phyloP scores from a whole-genome alignment of 164 flowering plant genomes.

The Cinnamomum chago region DNA sequence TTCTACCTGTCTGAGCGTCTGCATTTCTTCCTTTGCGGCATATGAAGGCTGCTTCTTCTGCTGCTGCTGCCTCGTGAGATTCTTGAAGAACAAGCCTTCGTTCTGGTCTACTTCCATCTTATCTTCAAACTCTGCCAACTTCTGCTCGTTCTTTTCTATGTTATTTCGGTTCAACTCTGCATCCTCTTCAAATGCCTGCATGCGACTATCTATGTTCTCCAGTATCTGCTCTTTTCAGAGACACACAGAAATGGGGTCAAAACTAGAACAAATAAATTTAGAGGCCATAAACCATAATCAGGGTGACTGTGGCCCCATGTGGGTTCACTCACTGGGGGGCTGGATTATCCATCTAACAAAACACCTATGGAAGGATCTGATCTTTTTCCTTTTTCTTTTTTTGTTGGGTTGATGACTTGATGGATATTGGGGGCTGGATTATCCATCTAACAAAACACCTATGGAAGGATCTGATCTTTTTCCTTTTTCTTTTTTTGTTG shows the following conservation, averaged over 20 bases:
- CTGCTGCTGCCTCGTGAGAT: constrained; percentile 21
- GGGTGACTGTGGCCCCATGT: no score
- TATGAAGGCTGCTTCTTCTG: constrained; percentile 26
- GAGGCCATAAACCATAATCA: not conserved
- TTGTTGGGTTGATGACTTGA: no score
- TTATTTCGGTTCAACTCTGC: constrained; percentile 46
- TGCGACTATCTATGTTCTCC: constrained; percentile 60
- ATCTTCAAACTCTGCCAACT: constrained; percentile 57
- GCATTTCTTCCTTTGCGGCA: constrained; percentile 48
- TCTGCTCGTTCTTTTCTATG: constrained; percentile 54
- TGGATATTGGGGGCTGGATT: no score
- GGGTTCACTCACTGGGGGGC: no score
- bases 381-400: no score
- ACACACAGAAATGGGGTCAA: constrained; percentile 17
- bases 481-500: no score
- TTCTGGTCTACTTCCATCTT: constrained; percentile 56
- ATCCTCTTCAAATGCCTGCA: constrained; percentile 75
- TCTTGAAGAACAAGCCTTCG: constrained; percentile 84
- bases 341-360: no score
- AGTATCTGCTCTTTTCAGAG: constrained; percentile 56
- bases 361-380: no score
- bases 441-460: no score
- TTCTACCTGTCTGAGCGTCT: constrained; percentile 46
- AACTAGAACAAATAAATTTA: not conserved
- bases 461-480: no score